Base-by-base conservation (phyloP, 2,329 filamentous ascomycete genomes). In the Claviceps spartinae region DNA sequence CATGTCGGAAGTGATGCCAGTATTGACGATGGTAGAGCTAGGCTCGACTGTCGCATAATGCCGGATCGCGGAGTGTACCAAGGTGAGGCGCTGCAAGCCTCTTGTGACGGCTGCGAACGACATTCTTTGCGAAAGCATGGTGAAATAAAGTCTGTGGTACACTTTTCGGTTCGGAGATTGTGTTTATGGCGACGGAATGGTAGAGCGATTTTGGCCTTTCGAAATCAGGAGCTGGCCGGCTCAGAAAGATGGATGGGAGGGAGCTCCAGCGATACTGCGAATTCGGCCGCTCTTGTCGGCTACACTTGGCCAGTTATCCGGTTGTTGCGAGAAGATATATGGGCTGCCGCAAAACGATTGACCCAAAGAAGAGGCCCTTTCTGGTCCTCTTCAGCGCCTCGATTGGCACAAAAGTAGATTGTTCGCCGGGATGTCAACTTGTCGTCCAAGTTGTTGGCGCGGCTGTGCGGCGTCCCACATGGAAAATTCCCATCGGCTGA, bases 41-140 rank as follows among this genome's bases (percentile, higher is more conserved):
- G 61, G 54, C 18, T 52, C 55, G 41, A 56, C 57, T 24, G 63
- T 64, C 37, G 66, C 64, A 58, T 67, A 69, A 18, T 55, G 58
- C 55, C 66, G 63, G 40, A 60, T 41, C 4, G 60, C 49, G 16
- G 62, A 53, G 43, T 59, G 59, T 49, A 54, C 59, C 38, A 67
- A 48, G 16, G 62, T 54, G 18, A 67, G 56, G 22, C 62, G 60
- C 48, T 63, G 60, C 43, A 61, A 53, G 55, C 61, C 58, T 44
- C 61, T 61, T 54, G 63, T 59, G 30, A 58, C 59, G 47, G 59
- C 60, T 26, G 60, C 59, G 8, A 67, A 53, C 48, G 62, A 59
- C 24, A 67, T 50, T 47, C 63, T 58, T 52, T 59, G 57, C 48
- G 63, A 61, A 16, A 69, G 56, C 66, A 69, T 69, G 18, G 2